Percentiles rank a stretch among this genome's conserved stretches.
Evolutionary conservation across 2,329 filamentous ascomycete species (phyloP).

Genomic region (Ophiostoma quercus): DNA sequence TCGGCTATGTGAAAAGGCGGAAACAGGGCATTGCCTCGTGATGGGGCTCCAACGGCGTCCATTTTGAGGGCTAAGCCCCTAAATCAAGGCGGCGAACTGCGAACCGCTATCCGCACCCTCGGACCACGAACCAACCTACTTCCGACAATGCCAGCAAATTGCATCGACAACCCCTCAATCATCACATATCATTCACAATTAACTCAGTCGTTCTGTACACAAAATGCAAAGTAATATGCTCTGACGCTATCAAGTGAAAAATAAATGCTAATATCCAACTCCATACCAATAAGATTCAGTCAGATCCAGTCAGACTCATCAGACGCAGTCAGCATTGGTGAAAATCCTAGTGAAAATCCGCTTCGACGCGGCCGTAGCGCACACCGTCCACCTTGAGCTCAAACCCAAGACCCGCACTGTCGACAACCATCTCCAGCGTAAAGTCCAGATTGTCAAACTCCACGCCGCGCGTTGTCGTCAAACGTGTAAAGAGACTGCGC

Average conservation of each 20-base stretch:
- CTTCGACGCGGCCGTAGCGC: slow-evolving; percentile 69
- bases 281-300: neutral
- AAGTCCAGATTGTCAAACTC: slow-evolving; percentile 81
- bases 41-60: neutral
- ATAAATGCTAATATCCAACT: neutral
- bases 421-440: slow-evolving; percentile 75
- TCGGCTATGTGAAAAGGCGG: neutral
- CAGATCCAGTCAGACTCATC: neutral
- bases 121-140: neutral
- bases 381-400: slow-evolving; percentile 75
- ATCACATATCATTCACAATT: neutral
- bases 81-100: neutral
- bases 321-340: neutral
- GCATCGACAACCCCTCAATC: neutral
- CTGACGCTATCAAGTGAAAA: neutral
- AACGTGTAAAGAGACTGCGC: slow-evolving; percentile 63
- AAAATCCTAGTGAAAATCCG: slow-evolving; percentile 60
- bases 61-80: neutral
- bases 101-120: neutral
- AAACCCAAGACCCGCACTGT: slow-evolving; percentile 70
- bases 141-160: neutral
- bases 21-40: neutral
- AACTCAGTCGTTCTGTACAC: neutral
- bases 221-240: neutral
- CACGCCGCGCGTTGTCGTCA: slow-evolving; percentile 72